Evolutionary conservation across 306 rosid species (phyloP).

Genomic region (Castanea sativa): DNA sequence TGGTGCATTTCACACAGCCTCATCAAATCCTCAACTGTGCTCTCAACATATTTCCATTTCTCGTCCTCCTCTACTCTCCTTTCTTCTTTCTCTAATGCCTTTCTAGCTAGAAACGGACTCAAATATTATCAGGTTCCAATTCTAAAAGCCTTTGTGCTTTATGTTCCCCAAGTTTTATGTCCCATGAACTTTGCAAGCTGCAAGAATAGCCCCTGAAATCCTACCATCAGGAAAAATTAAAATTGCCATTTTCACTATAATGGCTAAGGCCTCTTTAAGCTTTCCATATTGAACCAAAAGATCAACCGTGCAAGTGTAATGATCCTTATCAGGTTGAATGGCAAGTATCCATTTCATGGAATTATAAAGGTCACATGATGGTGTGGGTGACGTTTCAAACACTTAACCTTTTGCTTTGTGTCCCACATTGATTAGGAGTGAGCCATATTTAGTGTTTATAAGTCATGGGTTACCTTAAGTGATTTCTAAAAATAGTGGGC

Average conservation of each 20-base stretch:
- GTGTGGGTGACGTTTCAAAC: fast-evolving
- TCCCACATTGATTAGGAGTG: too few relatives aligned
- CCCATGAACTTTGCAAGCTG: slow-evolving; percentile 51
- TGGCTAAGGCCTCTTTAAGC: slow-evolving; percentile 46
- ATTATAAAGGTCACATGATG: slow-evolving; percentile 20
- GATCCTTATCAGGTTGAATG: slow-evolving; percentile 51
- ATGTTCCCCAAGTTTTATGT: slow-evolving; percentile 36
- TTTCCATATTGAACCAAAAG: slow-evolving; percentile 48
- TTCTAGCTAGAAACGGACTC: too few relatives aligned
- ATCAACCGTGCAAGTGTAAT: slow-evolving; percentile 58
- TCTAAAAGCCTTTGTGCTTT: slow-evolving; percentile 51
- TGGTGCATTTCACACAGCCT: too few relatives aligned
- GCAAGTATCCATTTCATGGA: slow-evolving; percentile 50
- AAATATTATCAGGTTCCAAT: slow-evolving; percentile 50
- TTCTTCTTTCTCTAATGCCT: slow-evolving; percentile 32
- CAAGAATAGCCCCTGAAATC: slow-evolving; percentile 62
- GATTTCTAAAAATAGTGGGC: too few relatives aligned
- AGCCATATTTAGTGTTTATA: too few relatives aligned
- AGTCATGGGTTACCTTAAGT: too few relatives aligned
- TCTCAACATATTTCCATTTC: too few relatives aligned
- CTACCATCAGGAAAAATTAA: slow-evolving; percentile 39
- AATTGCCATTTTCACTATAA: slow-evolving; percentile 40
- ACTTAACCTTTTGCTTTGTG: too few relatives aligned
- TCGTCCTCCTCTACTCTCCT: too few relatives aligned
- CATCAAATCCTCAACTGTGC: too few relatives aligned